Evolutionary conservation across 2,329 filamentous ascomycete genomes (phyloP).

Genomic region (Apiospora rasikravindrae): DNA sequence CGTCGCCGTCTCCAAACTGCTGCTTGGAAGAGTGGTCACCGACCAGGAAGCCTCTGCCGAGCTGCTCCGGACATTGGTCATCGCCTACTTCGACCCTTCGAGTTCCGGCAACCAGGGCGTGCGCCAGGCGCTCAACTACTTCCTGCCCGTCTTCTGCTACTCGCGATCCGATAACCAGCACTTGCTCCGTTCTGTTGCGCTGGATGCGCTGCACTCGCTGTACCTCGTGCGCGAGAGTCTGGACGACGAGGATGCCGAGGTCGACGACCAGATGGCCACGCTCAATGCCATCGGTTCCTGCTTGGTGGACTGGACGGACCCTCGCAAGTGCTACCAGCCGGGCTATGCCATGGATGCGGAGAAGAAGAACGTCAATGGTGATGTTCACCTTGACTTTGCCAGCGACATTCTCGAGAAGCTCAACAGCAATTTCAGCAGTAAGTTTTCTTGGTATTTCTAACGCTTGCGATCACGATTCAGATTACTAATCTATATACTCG

Average conservation of each 20-base stretch:
- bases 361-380: slow-evolving; percentile 71
- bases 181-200: slow-evolving; percentile 76
- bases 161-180: slow-evolving; percentile 82
- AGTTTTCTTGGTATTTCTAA: slow-evolving; percentile 39
- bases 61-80: slow-evolving; percentile 82
- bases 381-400: slow-evolving; percentile 82
- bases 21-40: slow-evolving; percentile 79
- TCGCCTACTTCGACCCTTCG: slow-evolving; percentile 88
- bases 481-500: not conserved
- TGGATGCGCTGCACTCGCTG: slow-evolving; percentile 77
- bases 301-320: slow-evolving; percentile 94
- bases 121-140: slow-evolving; percentile 88
- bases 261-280: slow-evolving; percentile 78
- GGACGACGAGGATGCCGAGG: slow-evolving; percentile 77
- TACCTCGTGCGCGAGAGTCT: slow-evolving; percentile 73
- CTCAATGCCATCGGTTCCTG: slow-evolving; percentile 80
- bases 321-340: slow-evolving; percentile 72
- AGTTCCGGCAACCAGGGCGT: slow-evolving; percentile 81
- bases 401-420: slow-evolving; percentile 78
- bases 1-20: slow-evolving; percentile 81
- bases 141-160: slow-evolving; percentile 93
- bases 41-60: slow-evolving; percentile 70
- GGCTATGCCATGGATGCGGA: slow-evolving; percentile 57
- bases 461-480: not conserved
- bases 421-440: slow-evolving; percentile 70